Evolutionary conservation across 352 stramenopile genomes (phyloP), one percentile per base, ranked within the genome.

Genomic region (Globisporangium okanoganense): DNA sequence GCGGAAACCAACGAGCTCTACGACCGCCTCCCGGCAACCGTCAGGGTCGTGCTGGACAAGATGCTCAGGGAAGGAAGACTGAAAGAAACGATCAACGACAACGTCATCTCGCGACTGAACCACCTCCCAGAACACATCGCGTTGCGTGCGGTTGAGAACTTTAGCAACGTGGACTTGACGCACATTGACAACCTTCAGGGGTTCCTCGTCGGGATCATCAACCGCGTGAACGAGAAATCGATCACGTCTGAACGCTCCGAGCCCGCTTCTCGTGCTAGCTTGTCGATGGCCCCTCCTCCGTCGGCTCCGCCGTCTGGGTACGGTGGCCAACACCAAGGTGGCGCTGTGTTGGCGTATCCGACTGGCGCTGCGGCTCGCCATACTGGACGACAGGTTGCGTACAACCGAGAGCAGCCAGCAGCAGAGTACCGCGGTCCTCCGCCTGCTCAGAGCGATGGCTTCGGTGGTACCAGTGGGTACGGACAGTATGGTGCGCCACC

Each of bases 131-230:
- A 92, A 56, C 70, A 72, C 27, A 71, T 88, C 25, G 82, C 85
- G 14, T 13, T 90, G 25, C 72, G 72, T 12, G 85, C 80, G 3
- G 79, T 92, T 1, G 81, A 90, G 40, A 94, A 92, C 53, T 88
- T 94, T 48, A 86, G 70, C 70, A 87, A 86, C 56, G 76, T 82
- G 31, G 82, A 94, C 68, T 60, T 91, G 12, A 66, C 76, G n/a
- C 77, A 88, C 33, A 75, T 94, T 33, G 71, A 76, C n/a, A 92
- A 92, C 61, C 54, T 92, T 25, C 76, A 92, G 59, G 81, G 81
- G 14, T 94, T 94, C 64, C 69, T 94, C 2, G 79, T 92, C 5
- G 85, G 85, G 27, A 94, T 94, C 56, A 90, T 94, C 68, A 92
- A 90, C 52, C 82, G 82, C 47, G 80, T 92, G 12, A 79, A 90